Base-by-base conservation (phyloP, 148 eudicot species). In the Diospyros kaki region DNA sequence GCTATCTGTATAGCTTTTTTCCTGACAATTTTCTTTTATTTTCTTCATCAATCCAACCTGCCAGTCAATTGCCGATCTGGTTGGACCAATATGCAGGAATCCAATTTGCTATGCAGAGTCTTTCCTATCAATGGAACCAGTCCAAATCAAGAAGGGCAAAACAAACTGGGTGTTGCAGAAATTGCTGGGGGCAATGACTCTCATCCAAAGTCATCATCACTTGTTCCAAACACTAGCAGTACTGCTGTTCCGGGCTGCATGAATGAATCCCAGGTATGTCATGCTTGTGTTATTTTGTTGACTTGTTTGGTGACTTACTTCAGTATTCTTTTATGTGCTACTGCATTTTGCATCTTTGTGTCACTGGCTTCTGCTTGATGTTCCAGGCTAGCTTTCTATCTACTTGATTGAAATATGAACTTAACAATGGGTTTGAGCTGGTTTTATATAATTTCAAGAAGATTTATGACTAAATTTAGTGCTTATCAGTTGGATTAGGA, bases 81-180 rank as follows among this genome's bases (percentile, higher is more conserved):
- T 77, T 82, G 85, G 83, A 46, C 28, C n/a, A 55, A 63, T 51
- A 46, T 87, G 84, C 89, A 89, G 93, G 89, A 73, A 6, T 68
- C 76, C 7, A 69, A 79, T 71, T 72, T 72, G 66, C 78, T 89
- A 39, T 87, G 85, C 64, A 79, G 91, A 76, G 75, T 87, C 45
- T 87, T 89, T 75, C 78, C 42, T 42, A 75, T 66, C 64, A 75
- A 69, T 64, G 84, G 66, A 68, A 52, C 13, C 56, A 56, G 38
- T 73, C 52, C 77, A 62, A 78, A 68, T 62, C 78, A 50, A 42
- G 81, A 75, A 40, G 51, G 11, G 46, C 78, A 9, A n/a, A 72
- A 61, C 9, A 50, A 77, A 48, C 53, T 71, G 42, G 67, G 59
- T 64, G 15, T 40, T 44, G 50, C 38, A 60, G 73, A 45, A 44